phyloP scores from a whole-genome alignment of 208 protist species.

The Leptomonas pyrrhocoris region DNA sequence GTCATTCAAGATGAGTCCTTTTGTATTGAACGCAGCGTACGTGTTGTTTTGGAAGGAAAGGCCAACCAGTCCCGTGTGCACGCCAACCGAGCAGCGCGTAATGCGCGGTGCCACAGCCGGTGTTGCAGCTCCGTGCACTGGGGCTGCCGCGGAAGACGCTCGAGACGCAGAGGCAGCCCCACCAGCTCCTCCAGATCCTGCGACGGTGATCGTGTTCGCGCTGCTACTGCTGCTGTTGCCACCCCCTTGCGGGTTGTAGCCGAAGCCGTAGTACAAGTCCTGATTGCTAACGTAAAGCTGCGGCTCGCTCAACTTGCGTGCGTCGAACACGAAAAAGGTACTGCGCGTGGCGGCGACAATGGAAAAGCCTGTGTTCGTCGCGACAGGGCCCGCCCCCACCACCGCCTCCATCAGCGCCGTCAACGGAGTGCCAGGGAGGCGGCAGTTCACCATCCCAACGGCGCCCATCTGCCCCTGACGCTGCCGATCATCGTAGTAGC shows the following conservation, averaged over 20 bases:
- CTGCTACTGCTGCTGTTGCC: too few species aligned
- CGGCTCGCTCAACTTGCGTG: conserved; percentile 68
- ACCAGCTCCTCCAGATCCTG: neutral
- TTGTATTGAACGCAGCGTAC: conserved; percentile 77
- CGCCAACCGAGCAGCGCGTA: conserved; percentile 59
- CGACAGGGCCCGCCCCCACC: conserved; percentile 40
- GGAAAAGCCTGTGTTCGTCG: conserved; percentile 43
- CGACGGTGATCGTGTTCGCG: neutral
- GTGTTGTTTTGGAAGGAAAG: conserved; percentile 75
- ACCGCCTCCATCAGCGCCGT: conserved; percentile 32
- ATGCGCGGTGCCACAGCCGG: conserved; percentile 39
- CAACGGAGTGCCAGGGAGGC: conserved; percentile 10
- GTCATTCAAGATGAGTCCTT: conserved; percentile 61
- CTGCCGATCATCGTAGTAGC: conserved; percentile 90
- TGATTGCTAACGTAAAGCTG: conserved; percentile 31
- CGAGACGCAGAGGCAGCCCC: conserved; percentile 1
- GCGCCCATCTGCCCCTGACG: conserved; percentile 73
- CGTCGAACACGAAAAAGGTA: conserved; percentile 71
- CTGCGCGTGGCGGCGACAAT: conserved; percentile 63
- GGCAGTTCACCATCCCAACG: conserved; percentile 58
- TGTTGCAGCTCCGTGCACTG: neutral
- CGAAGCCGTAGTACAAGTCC: conserved; percentile 41
- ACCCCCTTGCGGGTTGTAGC: neutral
- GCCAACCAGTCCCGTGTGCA: conserved; percentile 79
- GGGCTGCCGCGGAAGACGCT: neutral